These are phyloP conservation scores for Cicer bijugum DNA, from an alignment of 306 rosid species.

Conservation along the genomic window DNA sequence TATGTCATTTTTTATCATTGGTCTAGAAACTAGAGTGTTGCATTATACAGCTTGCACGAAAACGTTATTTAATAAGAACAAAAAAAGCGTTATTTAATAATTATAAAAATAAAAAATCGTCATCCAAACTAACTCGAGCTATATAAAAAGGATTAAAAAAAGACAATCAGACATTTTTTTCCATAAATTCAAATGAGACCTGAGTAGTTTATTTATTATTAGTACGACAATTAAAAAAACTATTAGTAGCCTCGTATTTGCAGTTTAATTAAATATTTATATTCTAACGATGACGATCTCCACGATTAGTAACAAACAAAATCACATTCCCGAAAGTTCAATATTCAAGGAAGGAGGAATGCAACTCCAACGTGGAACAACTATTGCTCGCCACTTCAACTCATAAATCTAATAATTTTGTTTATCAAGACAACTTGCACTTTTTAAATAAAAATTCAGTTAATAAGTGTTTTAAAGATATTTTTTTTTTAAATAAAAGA, in stretches of 20 bases:
- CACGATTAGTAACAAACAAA: conserved; percentile 48
- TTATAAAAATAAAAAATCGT: conserved; percentile 18
- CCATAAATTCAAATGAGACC: not conserved
- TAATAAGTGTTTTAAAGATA: not conserved
- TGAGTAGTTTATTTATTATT: not conserved
- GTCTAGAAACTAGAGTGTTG: conserved; percentile 51
- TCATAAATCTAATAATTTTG: conserved; percentile 27
- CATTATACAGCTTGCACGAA: conserved; percentile 47
- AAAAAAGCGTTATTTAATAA: not conserved
- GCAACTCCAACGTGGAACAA: conserved; percentile 46
- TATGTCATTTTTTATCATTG: conserved; percentile 39
- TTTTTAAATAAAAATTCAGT: not conserved
- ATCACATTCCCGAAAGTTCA: conserved; percentile 46
- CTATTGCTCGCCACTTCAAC: conserved; percentile 44
- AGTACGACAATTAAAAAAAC: conserved; percentile 5
- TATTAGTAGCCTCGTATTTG: conserved; percentile 23
- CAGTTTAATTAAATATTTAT: conserved; percentile 37
- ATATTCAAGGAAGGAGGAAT: conserved; percentile 40
- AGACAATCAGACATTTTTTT: conserved; percentile 12
- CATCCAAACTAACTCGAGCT: conserved; percentile 35
- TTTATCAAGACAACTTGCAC: conserved; percentile 41
- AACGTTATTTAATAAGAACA: conserved; percentile 36
- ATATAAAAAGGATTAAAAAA: not conserved
- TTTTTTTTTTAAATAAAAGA: no score
- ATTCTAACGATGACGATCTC: conserved; percentile 43